Evolutionary conservation across 225 moss, liverwort and hornwort species (phyloP), one percentile per base, ranked within the genome.

Genomic region (Straminergon stramineum): DNA sequence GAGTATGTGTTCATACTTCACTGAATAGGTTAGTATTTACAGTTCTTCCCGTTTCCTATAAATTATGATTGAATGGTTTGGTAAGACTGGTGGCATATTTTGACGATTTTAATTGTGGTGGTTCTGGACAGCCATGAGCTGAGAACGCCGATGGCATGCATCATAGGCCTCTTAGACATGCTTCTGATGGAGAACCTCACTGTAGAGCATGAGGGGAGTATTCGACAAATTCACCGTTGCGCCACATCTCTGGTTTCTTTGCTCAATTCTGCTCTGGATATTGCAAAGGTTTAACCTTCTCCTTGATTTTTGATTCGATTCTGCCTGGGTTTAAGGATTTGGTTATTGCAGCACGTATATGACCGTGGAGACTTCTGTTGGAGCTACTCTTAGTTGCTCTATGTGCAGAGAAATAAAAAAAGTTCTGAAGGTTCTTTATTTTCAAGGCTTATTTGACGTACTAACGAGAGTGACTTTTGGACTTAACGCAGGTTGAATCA

Each of bases 61-160:
- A 52, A 57, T 84, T 85, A 63, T 52, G 63, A 64, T 64, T 43
- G 71, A 88, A 71, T 53, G 30, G 7, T 81, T 88, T 92, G 69
- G 61, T 82, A 79, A 51, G 56, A 83, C 39, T 70, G 12, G 19
- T 84, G 57, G 53, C 84, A 61, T 79, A 55, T 82, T 65, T 82
- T 92, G 85, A 89, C 67, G 76, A 78, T 81, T 43, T 83, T 22
- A 35, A 79, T 83, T 78, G 73, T 90, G 83, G 76, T 91, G 67
- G 19, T 87, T 73, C 21, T 67, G 91, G 75, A 53, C 85, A 97
- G 97, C 82, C 97, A 97, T 89, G 97, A 97, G 91, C 88, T 97
- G 88, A 93, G 97, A 67, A 97, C 97, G 81, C 97, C 97, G 61
- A 96, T 97, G 97, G 97, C 97, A 56, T 97, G 97, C 93, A 97